Evolutionary conservation across 306 rosid species (phyloP).

Genomic region (Ziziphus jujuba): DNA sequence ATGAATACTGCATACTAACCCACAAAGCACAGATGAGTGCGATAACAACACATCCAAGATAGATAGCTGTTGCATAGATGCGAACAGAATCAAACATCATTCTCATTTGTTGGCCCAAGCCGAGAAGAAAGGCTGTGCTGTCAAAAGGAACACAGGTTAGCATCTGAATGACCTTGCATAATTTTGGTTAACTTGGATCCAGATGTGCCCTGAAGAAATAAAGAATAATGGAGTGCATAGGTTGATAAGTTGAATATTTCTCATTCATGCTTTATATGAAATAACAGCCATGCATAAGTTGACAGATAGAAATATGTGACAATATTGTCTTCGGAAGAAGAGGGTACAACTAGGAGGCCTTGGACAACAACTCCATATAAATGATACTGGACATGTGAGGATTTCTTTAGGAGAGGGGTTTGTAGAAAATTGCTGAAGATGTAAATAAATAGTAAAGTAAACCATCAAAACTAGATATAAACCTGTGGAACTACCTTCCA

Average conservation of each 20-base stretch:
- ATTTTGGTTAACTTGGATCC: slow-evolving; percentile 11
- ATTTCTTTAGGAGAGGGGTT: not conserved
- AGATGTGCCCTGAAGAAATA: not conserved
- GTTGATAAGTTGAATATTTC: too few relatives aligned
- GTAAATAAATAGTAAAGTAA: not conserved
- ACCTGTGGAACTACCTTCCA: slow-evolving; percentile 72
- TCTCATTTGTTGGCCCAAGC: slow-evolving; percentile 63
- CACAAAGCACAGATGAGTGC: slow-evolving; percentile 89
- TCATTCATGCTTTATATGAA: not conserved
- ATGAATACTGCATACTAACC: slow-evolving; percentile 45
- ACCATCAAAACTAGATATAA: slow-evolving; percentile 2
- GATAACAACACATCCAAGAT: slow-evolving; percentile 80
- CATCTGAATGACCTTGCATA: slow-evolving; percentile 9
- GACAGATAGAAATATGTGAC: not conserved
- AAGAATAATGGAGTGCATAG: not conserved
- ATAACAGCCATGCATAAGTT: not conserved
- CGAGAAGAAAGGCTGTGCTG: slow-evolving; percentile 97
- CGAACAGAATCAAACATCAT: slow-evolving; percentile 94
- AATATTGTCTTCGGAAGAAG: not conserved
- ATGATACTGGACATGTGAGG: not conserved
- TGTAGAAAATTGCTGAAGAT: not conserved
- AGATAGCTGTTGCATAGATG: slow-evolving; percentile 68
- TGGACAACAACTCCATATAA: too few relatives aligned
- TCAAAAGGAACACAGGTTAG: slow-evolving; percentile 42
- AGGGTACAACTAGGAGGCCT: not conserved